These are phyloP conservation scores for Artemisia annua DNA, from an alignment of 129 eudicot genomes.

Conservation along the genomic window DNA sequence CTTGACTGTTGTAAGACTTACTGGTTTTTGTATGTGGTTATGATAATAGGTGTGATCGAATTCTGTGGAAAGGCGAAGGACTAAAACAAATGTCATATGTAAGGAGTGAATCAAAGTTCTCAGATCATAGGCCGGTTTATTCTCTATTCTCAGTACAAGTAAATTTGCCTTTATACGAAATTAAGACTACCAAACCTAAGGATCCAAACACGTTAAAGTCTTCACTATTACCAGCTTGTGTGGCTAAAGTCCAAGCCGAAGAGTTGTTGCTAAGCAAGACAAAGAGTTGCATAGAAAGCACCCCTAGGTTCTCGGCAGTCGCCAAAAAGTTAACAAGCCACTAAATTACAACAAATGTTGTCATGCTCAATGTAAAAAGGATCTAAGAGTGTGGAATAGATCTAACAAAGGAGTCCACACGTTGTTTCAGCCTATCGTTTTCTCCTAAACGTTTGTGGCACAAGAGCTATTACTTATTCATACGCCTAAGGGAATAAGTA, in stretches of 20 bases:
- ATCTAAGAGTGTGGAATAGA: constrained; percentile 21
- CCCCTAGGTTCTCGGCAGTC: constrained; percentile 38
- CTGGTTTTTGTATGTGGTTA: constrained; percentile 10
- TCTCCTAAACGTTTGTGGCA: constrained; percentile 31
- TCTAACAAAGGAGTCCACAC: constrained; percentile 18
- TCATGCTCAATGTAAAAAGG: constrained; percentile 4
- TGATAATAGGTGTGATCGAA: constrained; percentile 76
- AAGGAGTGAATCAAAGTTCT: constrained; percentile 78
- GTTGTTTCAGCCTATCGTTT: constrained; percentile 16
- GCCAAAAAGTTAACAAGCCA: constrained; percentile 24
- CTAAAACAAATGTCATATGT: constrained; percentile 62
- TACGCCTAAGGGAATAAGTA: not conserved
- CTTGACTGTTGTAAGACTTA: not conserved
- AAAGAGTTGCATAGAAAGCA: constrained; percentile 48
- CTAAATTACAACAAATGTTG: constrained; percentile 9
- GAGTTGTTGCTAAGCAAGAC: constrained; percentile 36
- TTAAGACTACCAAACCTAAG: not conserved
- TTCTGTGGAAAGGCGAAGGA: constrained; percentile 89
- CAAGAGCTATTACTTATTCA: constrained; percentile 26
- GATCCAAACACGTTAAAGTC: constrained; percentile 20
- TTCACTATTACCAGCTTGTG: constrained; percentile 22
- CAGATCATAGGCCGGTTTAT: constrained; percentile 82
- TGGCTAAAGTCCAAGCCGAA: constrained; percentile 35
- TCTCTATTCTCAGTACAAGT: constrained; percentile 63
- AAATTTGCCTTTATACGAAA: constrained; percentile 26